Base-by-base conservation (phyloP, 176 grass and related monocot species). In the Tillandsia fasciculata region DNA sequence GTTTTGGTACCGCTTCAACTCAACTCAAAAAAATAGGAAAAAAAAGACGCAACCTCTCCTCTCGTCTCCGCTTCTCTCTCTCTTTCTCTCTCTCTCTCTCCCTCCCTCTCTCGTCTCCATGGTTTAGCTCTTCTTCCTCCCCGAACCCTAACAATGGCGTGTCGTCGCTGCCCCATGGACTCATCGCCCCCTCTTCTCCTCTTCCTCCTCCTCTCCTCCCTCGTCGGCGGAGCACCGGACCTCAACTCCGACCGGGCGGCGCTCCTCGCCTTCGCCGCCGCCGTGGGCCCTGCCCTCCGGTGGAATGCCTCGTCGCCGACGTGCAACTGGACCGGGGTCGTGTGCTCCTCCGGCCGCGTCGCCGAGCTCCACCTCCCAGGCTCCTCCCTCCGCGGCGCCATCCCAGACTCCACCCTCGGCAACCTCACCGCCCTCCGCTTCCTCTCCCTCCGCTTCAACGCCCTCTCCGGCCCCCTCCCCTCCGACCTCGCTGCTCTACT, bases 381-480 rank as follows among this genome's bases (percentile, higher is more conserved):
- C 2, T 72, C 77, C 29, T 11, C 59, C 1, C 83, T 96, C 3
- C 0, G 0, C 0, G 86, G 88, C 1, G 3, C 51, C 66, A 72
- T 96, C 1, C 92, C 92, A 1, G 20, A 4, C 1, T 83, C 76
- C 14, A 81, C 88, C 11, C n/a, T 96, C 3, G 92, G 88, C 2
- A 96, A 89, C 70, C 92, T 96, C 14, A 96, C 92, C 11, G 86
- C 83, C 6, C 83, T 96, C 53, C 53, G 8, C 66, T 51, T 53
- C 22, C 83, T 96, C 9, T 91, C 86, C 27, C 83, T 96, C 48
- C 85, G 92, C 27, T 65, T 70, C 72, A 96, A 96, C 78, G 52
- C 10, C 49, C 78, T 96, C 59, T 69, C 67, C 17, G 92, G 88
- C 10, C 51, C 8, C 3, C 85, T 96, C 59, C 92, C 88, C 0